These are phyloP conservation scores for Lachancea kluyveri DNA, from an alignment of 805 yeast species.

Conservation along the genomic window DNA sequence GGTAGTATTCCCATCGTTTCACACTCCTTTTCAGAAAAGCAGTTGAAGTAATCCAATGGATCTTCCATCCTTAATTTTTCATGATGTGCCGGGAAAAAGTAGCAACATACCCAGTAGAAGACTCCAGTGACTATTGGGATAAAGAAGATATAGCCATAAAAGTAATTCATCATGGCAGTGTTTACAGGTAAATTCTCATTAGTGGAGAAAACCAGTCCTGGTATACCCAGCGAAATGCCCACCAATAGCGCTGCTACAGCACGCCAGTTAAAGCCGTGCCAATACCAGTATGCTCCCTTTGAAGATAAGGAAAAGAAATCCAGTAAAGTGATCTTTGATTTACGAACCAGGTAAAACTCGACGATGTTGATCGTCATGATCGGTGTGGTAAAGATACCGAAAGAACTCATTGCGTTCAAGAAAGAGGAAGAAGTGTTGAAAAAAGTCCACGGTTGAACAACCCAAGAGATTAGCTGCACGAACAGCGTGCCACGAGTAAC, in stretches of 20 bases:
- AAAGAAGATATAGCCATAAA: slow-evolving; percentile 19
- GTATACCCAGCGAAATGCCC: slow-evolving; percentile 16
- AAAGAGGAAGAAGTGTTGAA: slow-evolving; percentile 34
- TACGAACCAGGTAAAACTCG: slow-evolving; percentile 33
- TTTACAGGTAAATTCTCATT: slow-evolving; percentile 10
- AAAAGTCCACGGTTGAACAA: slow-evolving; percentile 36
- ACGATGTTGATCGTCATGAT: slow-evolving; percentile 31
- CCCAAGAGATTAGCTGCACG: slow-evolving; percentile 33
- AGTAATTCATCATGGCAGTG: slow-evolving; percentile 16
- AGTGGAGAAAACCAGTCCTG: slow-evolving; percentile 17
- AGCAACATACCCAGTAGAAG: slow-evolving; percentile 10
- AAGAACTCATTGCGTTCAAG: slow-evolving; percentile 34
- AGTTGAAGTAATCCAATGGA: slow-evolving; percentile 20
- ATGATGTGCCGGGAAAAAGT: slow-evolving; percentile 13
- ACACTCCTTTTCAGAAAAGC: slow-evolving; percentile 17
- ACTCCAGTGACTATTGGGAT: slow-evolving; percentile 16
- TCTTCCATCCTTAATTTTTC: slow-evolving; percentile 12
- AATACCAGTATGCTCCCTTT: slow-evolving; percentile 18
- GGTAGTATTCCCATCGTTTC: slow-evolving; percentile 15
- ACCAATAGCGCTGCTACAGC: slow-evolving; percentile 11
- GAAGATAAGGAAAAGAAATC: slow-evolving; percentile 30
- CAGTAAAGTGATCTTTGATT: slow-evolving; percentile 26
- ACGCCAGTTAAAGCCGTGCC: slow-evolving; percentile 16
- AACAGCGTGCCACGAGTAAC: slow-evolving; percentile 33
- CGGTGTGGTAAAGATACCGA: slow-evolving; percentile 35